Evolutionary conservation across 768 basidiomycete species (phyloP).

Genomic region (Paxillus involutus): DNA sequence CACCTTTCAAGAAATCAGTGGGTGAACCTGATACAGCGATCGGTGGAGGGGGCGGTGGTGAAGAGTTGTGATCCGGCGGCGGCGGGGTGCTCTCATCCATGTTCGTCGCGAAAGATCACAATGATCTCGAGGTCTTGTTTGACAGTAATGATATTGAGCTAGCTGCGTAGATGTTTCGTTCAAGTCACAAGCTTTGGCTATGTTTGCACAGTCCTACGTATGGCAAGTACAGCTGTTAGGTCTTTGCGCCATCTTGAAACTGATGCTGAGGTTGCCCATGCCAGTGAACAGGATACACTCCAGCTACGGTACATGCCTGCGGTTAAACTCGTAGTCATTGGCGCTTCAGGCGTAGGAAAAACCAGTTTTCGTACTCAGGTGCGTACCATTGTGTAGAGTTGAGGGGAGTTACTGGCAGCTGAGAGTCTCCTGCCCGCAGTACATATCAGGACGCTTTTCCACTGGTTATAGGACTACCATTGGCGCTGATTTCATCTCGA

Average conservation of each 20-base stretch:
- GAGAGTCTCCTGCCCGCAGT: constrained; percentile 40
- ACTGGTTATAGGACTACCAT: constrained; percentile 82
- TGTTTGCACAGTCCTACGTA: constrained; percentile 14
- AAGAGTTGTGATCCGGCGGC: constrained; percentile 37
- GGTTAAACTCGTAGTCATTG: constrained; percentile 81
- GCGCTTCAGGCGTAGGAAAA: constrained; percentile 84
- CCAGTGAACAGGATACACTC: constrained; percentile 5
- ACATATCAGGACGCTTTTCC: constrained; percentile 74
- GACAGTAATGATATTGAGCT: neutral
- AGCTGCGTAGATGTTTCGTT: too few relatives aligned
- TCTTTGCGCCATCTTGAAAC: neutral
- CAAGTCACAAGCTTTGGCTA: constrained; percentile 8
- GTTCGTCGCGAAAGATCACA: neutral
- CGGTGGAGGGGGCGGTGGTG: constrained; percentile 53
- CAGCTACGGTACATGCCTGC: constrained; percentile 51
- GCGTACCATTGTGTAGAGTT: constrained; percentile 19
- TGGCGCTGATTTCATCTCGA: constrained; percentile 86
- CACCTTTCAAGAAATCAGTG: constrained; percentile 91
- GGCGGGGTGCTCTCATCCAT: constrained; percentile 35
- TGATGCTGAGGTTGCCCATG: constrained; percentile 17
- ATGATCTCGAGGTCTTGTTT: neutral
- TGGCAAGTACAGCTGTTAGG: constrained; percentile 1
- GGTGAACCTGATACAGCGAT: constrained; percentile 69
- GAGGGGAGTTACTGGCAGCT: neutral
- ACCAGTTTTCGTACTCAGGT: constrained; percentile 77